Percentiles rank a stretch among this genome's conserved stretches.
Evolutionary conservation across 441 rosid species (phyloP).

Genomic region (Pelargonium australe): DNA sequence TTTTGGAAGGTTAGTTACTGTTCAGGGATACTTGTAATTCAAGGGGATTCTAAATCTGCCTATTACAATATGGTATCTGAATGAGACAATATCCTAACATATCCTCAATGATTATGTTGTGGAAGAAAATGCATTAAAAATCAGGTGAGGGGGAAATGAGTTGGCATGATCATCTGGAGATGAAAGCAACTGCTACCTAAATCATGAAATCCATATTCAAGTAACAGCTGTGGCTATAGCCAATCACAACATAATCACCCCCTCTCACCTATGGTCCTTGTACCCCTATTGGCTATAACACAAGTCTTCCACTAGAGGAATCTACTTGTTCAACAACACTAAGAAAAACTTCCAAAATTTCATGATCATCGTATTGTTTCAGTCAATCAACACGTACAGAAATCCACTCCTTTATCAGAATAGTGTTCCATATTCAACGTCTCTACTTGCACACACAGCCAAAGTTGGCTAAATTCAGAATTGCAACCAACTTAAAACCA

Average conservation of each 20-base stretch:
- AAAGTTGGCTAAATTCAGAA: background rate
- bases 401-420: background rate
- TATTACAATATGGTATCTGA: background rate
- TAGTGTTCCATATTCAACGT: background rate
- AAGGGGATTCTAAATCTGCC: background rate
- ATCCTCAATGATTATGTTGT: background rate
- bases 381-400: background rate
- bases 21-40: background rate
- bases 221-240: background rate
- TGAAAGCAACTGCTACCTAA: constrained; percentile 4
- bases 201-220: background rate
- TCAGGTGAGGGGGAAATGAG: background rate
- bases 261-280: too few species aligned
- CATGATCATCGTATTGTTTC: background rate
- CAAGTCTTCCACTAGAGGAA: background rate
- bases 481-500: background rate
- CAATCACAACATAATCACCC: background rate
- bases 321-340: background rate
- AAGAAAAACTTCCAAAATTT: background rate
- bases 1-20: background rate
- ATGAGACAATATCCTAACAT: constrained; percentile 1
- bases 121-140: background rate
- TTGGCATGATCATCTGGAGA: background rate
- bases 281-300: too few species aligned
- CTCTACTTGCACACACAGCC: background rate